A percentile compares a stretch with the other conserved stretches of the same genome.
Conservation (phyloP, 129 eudicot genomes). For the Flaveria sonorensis region DNA sequence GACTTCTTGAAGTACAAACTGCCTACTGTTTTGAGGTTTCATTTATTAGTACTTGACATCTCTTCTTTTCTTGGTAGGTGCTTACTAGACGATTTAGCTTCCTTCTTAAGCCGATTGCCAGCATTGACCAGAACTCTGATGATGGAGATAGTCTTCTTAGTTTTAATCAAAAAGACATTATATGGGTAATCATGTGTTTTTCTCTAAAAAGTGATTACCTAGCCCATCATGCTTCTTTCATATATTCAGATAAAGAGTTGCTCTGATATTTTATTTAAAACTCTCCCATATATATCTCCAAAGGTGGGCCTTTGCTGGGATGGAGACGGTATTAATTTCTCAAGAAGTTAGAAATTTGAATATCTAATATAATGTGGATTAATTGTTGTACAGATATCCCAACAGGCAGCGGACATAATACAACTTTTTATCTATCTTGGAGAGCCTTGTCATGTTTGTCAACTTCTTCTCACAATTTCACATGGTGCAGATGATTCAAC, state of each 20-base stretch:
- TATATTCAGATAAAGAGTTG: neutral
- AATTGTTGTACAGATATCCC: constrained; percentile 59
- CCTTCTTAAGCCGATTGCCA: constrained; percentile 79
- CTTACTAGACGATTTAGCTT: constrained; percentile 73
- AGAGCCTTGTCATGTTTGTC: constrained; percentile 92
- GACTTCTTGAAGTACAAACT: constrained; percentile 8
- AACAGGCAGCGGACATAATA: constrained; percentile 85
- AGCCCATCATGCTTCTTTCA: neutral
- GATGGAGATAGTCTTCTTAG: constrained; percentile 75
- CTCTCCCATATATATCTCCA: neutral
- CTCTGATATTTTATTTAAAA: neutral
- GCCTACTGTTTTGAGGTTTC: neutral
- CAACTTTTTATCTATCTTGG: constrained; percentile 86
- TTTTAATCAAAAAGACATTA: constrained; percentile 65
- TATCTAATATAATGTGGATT: neutral
- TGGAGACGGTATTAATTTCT: neutral
- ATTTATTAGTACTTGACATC: constrained; percentile 20
- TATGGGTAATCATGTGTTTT: constrained; percentile 65
- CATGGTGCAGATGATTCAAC: constrained; percentile 96
- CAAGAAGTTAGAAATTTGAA: neutral
- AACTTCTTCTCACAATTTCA: constrained; percentile 88
- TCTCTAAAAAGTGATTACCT: neutral
- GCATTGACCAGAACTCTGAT: constrained; percentile 55
- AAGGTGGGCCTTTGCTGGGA: neutral
- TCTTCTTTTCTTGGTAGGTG: constrained; percentile 52